Conservation (phyloP, 495 filamentous ascomycete species). For the Copromyces sp. region DNA sequence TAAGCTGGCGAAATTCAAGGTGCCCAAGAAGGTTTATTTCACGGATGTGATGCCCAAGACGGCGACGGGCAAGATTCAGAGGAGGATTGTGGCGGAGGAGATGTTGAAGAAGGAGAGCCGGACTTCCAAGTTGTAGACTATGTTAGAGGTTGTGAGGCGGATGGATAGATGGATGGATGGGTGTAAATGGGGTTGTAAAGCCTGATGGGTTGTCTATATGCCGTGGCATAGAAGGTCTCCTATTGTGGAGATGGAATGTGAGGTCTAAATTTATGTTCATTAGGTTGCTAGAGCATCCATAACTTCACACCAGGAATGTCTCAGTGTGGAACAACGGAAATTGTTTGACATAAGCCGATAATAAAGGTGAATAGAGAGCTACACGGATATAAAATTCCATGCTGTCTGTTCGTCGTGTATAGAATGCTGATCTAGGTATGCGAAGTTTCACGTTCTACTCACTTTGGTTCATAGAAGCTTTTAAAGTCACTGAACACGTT, state of each 20-base stretch:
- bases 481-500: too few species aligned
- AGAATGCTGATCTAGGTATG: too few species aligned
- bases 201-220: background rate
- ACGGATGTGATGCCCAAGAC: conserved; percentile 78
- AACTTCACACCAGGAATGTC: background rate
- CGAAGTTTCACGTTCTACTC: too few species aligned
- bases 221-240: background rate
- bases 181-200: background rate
- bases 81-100: conserved; percentile 66
- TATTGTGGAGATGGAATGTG: background rate
- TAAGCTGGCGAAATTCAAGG: conserved; percentile 68
- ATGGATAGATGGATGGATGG: background rate
- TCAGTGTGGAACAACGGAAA: background rate
- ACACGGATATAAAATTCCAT: too few species aligned
- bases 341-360: background rate
- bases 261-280: background rate
- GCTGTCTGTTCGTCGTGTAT: too few species aligned
- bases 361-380: too few species aligned
- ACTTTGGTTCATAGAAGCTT: too few species aligned
- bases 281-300: background rate
- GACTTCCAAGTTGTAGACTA: conserved; percentile 26
- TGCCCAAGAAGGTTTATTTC: conserved; percentile 77
- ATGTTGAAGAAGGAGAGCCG: conserved; percentile 52
- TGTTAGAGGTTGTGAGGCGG: background rate
- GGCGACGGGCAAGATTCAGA: conserved; percentile 80